Base-by-base conservation (phyloP, 2,329 filamentous ascomycete genomes). In the Davidsoniella virescens region DNA sequence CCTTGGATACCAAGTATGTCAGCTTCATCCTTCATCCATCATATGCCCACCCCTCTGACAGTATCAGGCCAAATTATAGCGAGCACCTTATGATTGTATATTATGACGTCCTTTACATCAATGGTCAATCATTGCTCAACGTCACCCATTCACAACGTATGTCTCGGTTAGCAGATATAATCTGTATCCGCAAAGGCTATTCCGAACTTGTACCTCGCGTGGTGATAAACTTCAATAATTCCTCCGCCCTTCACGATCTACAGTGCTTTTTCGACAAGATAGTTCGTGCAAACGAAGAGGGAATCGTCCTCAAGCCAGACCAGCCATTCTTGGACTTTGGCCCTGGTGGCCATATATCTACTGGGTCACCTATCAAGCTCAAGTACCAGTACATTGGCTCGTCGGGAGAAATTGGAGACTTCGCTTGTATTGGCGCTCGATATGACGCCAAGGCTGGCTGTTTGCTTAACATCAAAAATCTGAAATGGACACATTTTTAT, bases 361-460 rank as follows among this genome's bases (percentile, higher is more conserved):
- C 23, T 18, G 67, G 67, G 12, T 70, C 67, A 51, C 82, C 78
- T 60, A 84, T 94, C 59, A 94, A 94, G 64, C 64, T 94, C 40
- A 94, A 94, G 63, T 87, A 87, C 58, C 85, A 92, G 59, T 94
- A 93, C 58, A 65, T 94, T 37, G 70, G 73, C 23, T 78, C 78
- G 2, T 76, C 90, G 60, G 86, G 87, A 1, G 87, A 93, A 54
- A 77, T 87, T 26, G 84, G 84, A 8, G 88, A 94, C 61, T 84
- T 94, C 59, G 80, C 83, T 2, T 71, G 90, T 1, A 67, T 94
- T 2, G 87, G 85, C 0, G 87, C 78, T 5, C 76, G 77, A 16
- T 87, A 82, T 57, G 75, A 87, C 56, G 66, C 81, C 2, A 67
- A 70, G 46, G 75, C 78, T 54, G 82, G 80, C 6, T 70, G 69